Evolutionary conservation across 202 grass and related monocot species (phyloP), one percentile per base, ranked within the genome.

Genomic region (Setaria viridis): DNA sequence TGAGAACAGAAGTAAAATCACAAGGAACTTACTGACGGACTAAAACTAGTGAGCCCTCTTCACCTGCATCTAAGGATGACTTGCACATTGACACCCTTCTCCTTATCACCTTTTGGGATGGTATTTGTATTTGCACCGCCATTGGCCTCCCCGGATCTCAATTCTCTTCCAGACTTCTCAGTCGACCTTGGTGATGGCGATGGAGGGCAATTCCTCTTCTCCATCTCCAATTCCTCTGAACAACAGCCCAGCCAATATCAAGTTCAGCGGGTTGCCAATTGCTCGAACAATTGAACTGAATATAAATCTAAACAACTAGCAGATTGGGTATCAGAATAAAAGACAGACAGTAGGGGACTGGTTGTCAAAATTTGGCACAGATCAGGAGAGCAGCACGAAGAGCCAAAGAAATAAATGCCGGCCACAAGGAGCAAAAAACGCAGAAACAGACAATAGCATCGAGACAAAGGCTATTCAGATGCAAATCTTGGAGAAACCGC

Each of bases 31-130:
- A 41, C 21, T 70, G 62, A 90, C 5, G 4, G 5, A 71, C 59
- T 59, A 81, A 9, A 86, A 67, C 67, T 45, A 34, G 29, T 12
- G 51, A 85, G 67, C 33, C 9, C 80, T 88, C 35, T 59, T 76
- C 74, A 96, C 96, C 91, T 96, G 96, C 96, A 99, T 87, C 96
- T 90, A n/a, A 99, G 91, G 77, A 99, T 92, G 76, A 99, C 96
- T 80, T 99, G 96, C 59, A 99, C 93, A 88, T 99, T 99, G 82
- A 99, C 96, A 55, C 93, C 96, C 86, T 95, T 97, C 58, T 97
- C 94, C 83, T 85, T 99, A 47, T 97, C 94, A 51, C 88, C 88
- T 78, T 91, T 99, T 0, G 70, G 34, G 43, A 57, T 83, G 41
- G 70, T 71, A 43, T 80, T 94, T n/a, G 42, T 83, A 74, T 77